A percentile compares a stretch with the other conserved stretches of the same genome.
phyloP scores from a whole-genome alignment of 2,329 filamentous ascomycete species.

The Penicillium sp. region DNA sequence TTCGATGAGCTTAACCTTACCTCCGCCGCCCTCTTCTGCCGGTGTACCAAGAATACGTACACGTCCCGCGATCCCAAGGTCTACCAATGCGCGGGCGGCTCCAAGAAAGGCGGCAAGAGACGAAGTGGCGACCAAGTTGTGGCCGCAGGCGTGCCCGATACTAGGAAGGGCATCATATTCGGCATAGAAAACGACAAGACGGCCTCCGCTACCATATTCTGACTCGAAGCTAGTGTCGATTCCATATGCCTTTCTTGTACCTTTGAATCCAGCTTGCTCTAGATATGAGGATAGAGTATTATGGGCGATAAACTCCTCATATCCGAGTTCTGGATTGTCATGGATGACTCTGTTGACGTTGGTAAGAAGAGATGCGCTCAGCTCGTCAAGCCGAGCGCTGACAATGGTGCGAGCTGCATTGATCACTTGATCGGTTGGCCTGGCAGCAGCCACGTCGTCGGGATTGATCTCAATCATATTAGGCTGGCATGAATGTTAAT shows the following conservation, averaged over 20 bases:
- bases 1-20: not conserved
- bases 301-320: not conserved
- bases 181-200: not conserved
- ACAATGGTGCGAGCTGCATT: too few species aligned
- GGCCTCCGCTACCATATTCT: not conserved
- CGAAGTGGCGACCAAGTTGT: not conserved
- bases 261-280: not conserved
- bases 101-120: not conserved
- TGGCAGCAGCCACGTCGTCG: too few species aligned
- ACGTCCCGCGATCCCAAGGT: not conserved
- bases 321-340: not conserved
- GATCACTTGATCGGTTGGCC: too few species aligned
- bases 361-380: too few species aligned
- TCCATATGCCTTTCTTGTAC: not conserved
- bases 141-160: not conserved
- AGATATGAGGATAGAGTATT: not conserved
- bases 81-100: not conserved
- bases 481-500: too few species aligned
- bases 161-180: not conserved
- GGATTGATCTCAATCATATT: too few species aligned
- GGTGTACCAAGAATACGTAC: not conserved
- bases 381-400: too few species aligned
- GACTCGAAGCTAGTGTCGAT: not conserved
- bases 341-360: too few species aligned
- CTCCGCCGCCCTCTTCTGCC: not conserved